Conservation (phyloP, 2,329 filamentous ascomycete species). For the Penicillium sp. region DNA sequence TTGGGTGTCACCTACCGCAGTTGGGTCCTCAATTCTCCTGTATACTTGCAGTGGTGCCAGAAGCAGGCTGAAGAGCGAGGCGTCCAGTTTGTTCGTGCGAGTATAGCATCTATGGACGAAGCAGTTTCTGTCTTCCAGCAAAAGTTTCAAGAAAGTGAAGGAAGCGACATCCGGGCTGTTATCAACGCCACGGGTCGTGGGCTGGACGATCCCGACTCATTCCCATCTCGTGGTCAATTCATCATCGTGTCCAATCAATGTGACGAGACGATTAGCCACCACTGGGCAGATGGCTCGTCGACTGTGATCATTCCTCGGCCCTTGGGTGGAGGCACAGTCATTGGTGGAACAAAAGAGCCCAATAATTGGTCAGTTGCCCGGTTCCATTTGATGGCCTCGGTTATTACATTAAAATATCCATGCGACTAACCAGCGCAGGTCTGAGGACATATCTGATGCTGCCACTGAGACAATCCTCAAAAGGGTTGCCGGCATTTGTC, state of each 20-base stretch:
- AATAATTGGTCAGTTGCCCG: constrained; percentile 8
- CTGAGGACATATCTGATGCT: constrained; percentile 1
- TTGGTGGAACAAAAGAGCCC: constrained; percentile 18
- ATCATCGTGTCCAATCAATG: constrained; percentile 16
- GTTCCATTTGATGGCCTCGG: too few relatives aligned
- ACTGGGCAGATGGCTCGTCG: constrained; percentile 16
- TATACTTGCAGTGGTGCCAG: constrained; percentile 15
- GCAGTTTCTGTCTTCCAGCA: not conserved
- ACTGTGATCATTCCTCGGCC: constrained; percentile 12
- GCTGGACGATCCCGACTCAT: constrained; percentile 10
- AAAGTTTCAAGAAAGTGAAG: not conserved
- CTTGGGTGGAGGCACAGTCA: constrained; percentile 12
- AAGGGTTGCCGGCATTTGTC: not conserved
- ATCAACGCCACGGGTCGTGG: constrained; percentile 14
- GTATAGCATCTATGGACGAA: not conserved
- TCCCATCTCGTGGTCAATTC: constrained; percentile 16
- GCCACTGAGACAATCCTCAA: constrained; percentile 3
- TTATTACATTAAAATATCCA: not conserved
- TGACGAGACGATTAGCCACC: constrained; percentile 16
- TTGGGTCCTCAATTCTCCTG: constrained; percentile 17
- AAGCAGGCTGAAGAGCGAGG: constrained; percentile 4
- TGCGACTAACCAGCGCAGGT: not conserved
- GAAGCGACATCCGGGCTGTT: not conserved
- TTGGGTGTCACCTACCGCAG: constrained; percentile 13
- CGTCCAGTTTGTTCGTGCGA: constrained; percentile 5